Evolutionary conservation across 2,329 filamentous ascomycete species (phyloP), one percentile per base, ranked within the genome.

Genomic region (Pseudogymnoascus sp.): DNA sequence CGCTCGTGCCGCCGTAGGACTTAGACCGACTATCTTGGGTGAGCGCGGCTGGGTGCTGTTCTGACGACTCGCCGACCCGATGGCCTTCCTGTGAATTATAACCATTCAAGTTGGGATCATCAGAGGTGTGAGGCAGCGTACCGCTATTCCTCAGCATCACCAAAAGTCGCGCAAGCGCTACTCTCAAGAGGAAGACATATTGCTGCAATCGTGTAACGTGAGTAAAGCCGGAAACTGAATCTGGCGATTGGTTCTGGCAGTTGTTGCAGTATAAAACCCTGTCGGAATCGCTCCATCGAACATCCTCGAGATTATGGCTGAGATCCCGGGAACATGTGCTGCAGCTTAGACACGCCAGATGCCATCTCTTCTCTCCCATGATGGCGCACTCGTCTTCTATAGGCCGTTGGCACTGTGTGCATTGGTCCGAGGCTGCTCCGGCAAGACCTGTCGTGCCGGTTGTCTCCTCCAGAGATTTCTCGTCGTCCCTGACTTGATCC

Each of bases 381-480:
- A 87, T 86, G 64, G 90, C 85, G 73, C 94, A 99, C 73, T 95
- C 93, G 72, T 97, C 93, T 72, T 99, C 94, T 61, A 99, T 93
- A 8, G 94, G 90, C 67, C 92, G 88, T 64, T 86, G 83, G 75
- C 94, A 99, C 25, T 83, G 76, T 4, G 83, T 80, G 72, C 94
- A 99, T 65, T 94, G 89, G 73, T 99, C 94, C 3, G 89, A 92
- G 69, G 88, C 84, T 69, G 88, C 85, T 58, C 88, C 85, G 8
- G 88, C 87, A 21, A 93, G 81, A 39, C 81, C 80, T 55, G 84
- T 80, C 64, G 88, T 85, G 40, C 85, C 86, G 45, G 81, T 78
- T 25, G 84, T 87, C 58, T 87, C 77, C 71, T 90, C 87, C 39
- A 87, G 74, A 6, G 85, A 83, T 67, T 83, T 81, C 63, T 94